phyloP scores from a whole-genome alignment of 306 rosid genomes.

The Clitoria ternatea region DNA sequence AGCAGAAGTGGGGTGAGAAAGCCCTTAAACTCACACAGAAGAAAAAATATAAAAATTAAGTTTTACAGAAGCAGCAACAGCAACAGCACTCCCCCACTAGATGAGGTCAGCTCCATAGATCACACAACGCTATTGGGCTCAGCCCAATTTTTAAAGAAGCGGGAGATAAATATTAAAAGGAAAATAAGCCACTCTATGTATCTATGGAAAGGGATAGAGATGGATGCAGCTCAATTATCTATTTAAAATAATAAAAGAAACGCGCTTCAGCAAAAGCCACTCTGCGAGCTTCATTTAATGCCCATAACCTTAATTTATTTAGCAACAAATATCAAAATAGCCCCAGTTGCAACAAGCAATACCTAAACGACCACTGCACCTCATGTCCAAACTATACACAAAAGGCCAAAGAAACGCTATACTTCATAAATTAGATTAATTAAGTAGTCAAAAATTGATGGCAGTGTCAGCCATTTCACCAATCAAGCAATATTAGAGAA shows the following conservation, averaged over 20 bases:
- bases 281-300: slow-evolving; percentile 8
- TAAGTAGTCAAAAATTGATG: not conserved
- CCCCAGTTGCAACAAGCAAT: not conserved
- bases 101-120: too few relatives aligned
- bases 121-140: too few relatives aligned
- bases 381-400: slow-evolving; percentile 4
- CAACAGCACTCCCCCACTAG: too few relatives aligned
- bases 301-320: not conserved
- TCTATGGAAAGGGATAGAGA: not conserved
- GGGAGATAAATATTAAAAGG: not conserved
- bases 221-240: not conserved
- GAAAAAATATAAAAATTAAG: not conserved
- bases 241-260: slow-evolving; percentile 4
- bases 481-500: slow-evolving; percentile 10
- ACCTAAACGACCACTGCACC: not conserved
- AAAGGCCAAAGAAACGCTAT: slow-evolving; percentile 10
- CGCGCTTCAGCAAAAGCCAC: not conserved
- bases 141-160: too few relatives aligned
- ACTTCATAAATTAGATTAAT: not conserved
- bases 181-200: too few relatives aligned
- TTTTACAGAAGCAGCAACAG: not conserved
- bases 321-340: not conserved
- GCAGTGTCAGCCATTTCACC: not conserved
- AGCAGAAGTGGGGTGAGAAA: not conserved
- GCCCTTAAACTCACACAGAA: not conserved